A percentile compares a stretch with the other conserved stretches of the same genome.
These are phyloP conservation scores for Tardiomyces digboiensis DNA, from an alignment of 1,139 yeast species.

Conservation along the genomic window DNA sequence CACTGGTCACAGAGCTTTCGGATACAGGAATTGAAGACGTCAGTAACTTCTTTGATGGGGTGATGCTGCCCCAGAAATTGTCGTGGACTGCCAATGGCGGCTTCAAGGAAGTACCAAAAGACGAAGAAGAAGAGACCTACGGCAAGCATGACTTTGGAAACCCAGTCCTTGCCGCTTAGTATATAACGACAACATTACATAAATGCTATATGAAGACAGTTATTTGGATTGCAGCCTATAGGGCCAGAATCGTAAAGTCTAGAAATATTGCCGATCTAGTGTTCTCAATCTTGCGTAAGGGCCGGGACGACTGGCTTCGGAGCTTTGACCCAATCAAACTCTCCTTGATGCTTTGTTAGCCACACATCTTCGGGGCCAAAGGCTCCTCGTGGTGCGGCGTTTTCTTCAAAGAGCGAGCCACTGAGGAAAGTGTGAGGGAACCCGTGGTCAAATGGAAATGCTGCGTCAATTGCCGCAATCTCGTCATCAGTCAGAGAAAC, in stretches of 20 bases:
- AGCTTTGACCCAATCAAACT: not conserved
- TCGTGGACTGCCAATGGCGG: conserved; percentile 11
- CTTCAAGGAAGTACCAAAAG: conserved; percentile 4
- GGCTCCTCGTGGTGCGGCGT: not conserved
- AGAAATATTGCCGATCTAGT: too few relatives aligned
- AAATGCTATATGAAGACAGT: too few relatives aligned
- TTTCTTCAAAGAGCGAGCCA: not conserved
- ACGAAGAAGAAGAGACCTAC: conserved; percentile 10
- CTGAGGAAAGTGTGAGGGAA: conserved; percentile 11
- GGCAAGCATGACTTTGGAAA: conserved; percentile 10
- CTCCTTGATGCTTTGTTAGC: not conserved
- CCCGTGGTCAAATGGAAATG: conserved; percentile 6
- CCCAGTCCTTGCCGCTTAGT: conserved; percentile 10
- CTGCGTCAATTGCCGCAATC: conserved; percentile 7
- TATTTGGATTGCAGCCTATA: too few relatives aligned
- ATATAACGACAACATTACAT: too few relatives aligned
- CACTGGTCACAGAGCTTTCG: conserved; percentile 19
- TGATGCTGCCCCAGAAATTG: conserved; percentile 19
- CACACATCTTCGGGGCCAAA: not conserved
- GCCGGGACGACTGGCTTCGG: not conserved
- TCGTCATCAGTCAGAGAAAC: conserved; percentile 4
- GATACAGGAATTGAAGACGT: conserved; percentile 17
- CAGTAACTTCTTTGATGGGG: conserved; percentile 17
- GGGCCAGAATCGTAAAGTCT: too few relatives aligned
- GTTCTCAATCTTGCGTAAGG: too few relatives aligned